Evolutionary conservation across 2,329 filamentous ascomycete species (phyloP), one percentile per base, ranked within the genome.

Genomic region (Monilinia polystroma): DNA sequence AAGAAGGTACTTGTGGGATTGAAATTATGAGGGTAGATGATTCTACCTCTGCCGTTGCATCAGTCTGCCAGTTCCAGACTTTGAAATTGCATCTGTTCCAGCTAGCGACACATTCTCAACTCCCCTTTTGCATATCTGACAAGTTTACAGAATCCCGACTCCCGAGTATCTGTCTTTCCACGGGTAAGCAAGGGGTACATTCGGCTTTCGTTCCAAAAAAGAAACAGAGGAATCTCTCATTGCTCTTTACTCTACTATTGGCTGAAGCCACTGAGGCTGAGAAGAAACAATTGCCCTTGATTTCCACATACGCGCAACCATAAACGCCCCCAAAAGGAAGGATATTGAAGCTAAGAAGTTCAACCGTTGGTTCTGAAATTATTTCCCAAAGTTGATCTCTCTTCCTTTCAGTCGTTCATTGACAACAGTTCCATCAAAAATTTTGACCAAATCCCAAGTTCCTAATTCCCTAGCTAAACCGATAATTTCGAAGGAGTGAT

Each of bases 141-240:
- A 41, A 41, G 38, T 47, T 43, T 20, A 35, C 32, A 35, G 4
- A 35, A 35, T 6, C 32, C 7, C 32, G 29, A 29, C 29, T 29
- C 29, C 29, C 8, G 2, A 20, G 11, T 29, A 58, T 29, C 20
- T 45, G 38, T 47, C 26, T 58, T 41, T 47, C 41, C 56, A 47
- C 16, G 10, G 11, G 26, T 14, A 64, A 45, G 62, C 62, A 64
- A 64, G 62, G 62, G 26, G n/a, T 64, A 11, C 26, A 20, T 63
- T 14, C 20, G 20, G 47, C 20, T 23, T 29, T 23, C 14, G 12
- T 11, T 56, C 12, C 12, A n/a, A 29, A 55, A 52, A 26, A 29
- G 26, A 41, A 55, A 12, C 12, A 35, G 41, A 45, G 29, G 32
- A 26, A n/a, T 32, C 41, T 43, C 11, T 45, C 23, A 54, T 20